These are phyloP conservation scores for Mercurialis annua DNA, from an alignment of 345 rosid genomes.

Conservation along the genomic window DNA sequence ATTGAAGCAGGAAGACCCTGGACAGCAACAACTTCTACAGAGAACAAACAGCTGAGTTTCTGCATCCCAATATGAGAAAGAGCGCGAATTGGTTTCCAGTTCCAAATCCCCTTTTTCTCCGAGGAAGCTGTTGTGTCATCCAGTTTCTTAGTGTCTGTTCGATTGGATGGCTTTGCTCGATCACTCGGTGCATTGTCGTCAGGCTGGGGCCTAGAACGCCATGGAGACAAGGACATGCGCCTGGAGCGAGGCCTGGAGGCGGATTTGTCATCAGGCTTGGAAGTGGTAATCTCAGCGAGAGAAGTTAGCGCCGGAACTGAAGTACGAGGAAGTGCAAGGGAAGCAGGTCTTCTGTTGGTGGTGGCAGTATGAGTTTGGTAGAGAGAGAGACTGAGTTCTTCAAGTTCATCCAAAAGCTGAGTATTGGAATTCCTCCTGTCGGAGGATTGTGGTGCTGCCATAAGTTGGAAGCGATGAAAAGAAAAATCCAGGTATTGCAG, in stretches of 20 bases:
- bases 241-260: constrained; percentile 40
- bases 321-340: constrained; percentile 76
- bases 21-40: constrained; percentile 76
- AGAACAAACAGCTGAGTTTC: constrained; percentile 79
- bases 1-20: constrained; percentile 87
- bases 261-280: constrained; percentile 29
- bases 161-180: constrained; percentile 12
- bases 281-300: constrained; percentile 34
- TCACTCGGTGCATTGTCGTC: constrained; percentile 26
- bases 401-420: constrained; percentile 79
- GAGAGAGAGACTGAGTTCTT: constrained; percentile 70
- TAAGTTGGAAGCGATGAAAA: not conserved
- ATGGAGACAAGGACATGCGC: constrained; percentile 86
- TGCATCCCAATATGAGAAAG: constrained; percentile 80
- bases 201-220: constrained; percentile 74
- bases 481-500: not conserved
- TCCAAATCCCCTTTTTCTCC: constrained; percentile 82
- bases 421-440: constrained; percentile 61
- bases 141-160: constrained; percentile 23
- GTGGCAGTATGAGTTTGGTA: constrained; percentile 58
- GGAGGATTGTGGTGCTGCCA: constrained; percentile 47
- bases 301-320: constrained; percentile 43
- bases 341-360: constrained; percentile 56
- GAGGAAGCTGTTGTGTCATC: constrained; percentile 32
- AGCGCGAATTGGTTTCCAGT: constrained; percentile 89